Evolutionary conservation across 1,284 basidiomycete genomes (phyloP).

Genomic region (Moniliophthora roreri): DNA sequence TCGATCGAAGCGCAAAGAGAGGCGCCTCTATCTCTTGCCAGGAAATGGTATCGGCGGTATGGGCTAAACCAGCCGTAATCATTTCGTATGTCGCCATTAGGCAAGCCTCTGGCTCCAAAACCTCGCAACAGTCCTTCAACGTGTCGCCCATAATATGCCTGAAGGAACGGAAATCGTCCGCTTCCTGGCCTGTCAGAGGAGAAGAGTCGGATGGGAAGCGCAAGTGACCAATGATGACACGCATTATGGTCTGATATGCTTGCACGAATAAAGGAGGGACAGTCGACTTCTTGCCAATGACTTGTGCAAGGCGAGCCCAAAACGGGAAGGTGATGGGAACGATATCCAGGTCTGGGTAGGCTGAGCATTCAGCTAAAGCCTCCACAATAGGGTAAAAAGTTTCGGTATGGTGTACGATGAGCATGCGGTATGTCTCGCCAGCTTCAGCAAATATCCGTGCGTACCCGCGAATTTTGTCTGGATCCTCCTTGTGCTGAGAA

Average conservation of each 20-base stretch:
- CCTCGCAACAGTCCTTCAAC: conserved; percentile 97
- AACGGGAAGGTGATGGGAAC: conserved; percentile 98
- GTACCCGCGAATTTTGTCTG: conserved; percentile 88
- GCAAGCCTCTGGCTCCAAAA: conserved; percentile 87
- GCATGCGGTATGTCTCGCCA: conserved; percentile 90
- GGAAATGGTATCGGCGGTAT: conserved; percentile 48
- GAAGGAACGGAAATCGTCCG: conserved; percentile 93
- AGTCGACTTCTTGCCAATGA: conserved; percentile 72
- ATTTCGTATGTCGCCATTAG: conserved; percentile 81
- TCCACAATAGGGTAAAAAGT: conserved; percentile 94
- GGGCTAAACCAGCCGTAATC: conserved; percentile 72
- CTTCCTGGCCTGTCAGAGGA: conserved; percentile 78
- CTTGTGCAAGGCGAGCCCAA: conserved; percentile 92
- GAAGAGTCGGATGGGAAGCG: conserved; percentile 83
- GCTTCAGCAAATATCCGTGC: conserved; percentile 94
- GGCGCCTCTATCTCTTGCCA: conserved; percentile 99
- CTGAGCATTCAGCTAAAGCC: conserved; percentile 92
- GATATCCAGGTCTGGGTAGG: conserved; percentile 93
- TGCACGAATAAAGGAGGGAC: conserved; percentile 73
- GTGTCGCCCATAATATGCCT: conserved; percentile 99
- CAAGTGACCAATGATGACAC: conserved; percentile 87
- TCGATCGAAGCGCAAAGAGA: conserved; percentile 95
- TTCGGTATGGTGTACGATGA: conserved; percentile 88
- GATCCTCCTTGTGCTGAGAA: conserved; percentile 65
- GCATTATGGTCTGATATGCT: conserved; percentile 84